Evolutionary conservation across 1,284 basidiomycete species (phyloP).

Genomic region (Ustilago lituana): DNA sequence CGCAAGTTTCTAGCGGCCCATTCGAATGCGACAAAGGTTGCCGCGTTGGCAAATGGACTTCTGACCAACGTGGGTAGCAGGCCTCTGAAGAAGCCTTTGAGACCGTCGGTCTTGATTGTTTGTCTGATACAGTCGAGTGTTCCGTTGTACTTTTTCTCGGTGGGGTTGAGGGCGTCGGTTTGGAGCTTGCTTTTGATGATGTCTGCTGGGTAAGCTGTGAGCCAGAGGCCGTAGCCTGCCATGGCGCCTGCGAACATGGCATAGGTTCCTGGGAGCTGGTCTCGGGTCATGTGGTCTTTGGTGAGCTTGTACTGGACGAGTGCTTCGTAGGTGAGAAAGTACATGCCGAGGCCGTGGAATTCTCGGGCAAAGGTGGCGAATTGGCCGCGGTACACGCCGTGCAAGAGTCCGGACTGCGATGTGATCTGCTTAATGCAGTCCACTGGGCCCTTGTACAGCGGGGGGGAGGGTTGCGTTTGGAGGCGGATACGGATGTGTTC

Average conservation of each 20-base stretch:
- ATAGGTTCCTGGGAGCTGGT: constrained; percentile 48
- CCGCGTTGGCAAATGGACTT: constrained; percentile 65
- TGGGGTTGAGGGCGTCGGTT: constrained; percentile 75
- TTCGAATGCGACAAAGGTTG: constrained; percentile 65
- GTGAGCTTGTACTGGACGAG: constrained; percentile 81
- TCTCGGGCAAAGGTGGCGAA: constrained; percentile 88
- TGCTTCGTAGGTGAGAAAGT: constrained; percentile 89
- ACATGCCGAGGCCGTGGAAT: constrained; percentile 69
- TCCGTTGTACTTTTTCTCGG: constrained; percentile 77
- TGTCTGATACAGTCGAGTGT: constrained; percentile 82
- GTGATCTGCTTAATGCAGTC: constrained; percentile 44
- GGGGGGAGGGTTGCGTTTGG: constrained; percentile 61
- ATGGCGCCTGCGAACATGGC: constrained; percentile 62
- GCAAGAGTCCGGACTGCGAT: constrained; percentile 2
- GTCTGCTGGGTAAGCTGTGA: constrained; percentile 86
- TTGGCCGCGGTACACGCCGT: constrained; percentile 90
- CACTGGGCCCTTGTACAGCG: constrained; percentile 68
- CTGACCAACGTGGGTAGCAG: constrained; percentile 89
- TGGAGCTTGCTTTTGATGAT: constrained; percentile 96
- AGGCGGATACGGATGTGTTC: constrained; percentile 96
- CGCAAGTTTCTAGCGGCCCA: constrained; percentile 40
- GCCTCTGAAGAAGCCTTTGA: constrained; percentile 86
- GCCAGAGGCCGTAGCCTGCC: constrained; percentile 48
- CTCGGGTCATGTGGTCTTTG: constrained; percentile 59
- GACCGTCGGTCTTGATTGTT: constrained; percentile 83